Percentiles rank a stretch among this genome's conserved stretches.
phyloP scores from a whole-genome alignment of 2,329 filamentous ascomycete species.

The Colletotrichum limetticola region DNA sequence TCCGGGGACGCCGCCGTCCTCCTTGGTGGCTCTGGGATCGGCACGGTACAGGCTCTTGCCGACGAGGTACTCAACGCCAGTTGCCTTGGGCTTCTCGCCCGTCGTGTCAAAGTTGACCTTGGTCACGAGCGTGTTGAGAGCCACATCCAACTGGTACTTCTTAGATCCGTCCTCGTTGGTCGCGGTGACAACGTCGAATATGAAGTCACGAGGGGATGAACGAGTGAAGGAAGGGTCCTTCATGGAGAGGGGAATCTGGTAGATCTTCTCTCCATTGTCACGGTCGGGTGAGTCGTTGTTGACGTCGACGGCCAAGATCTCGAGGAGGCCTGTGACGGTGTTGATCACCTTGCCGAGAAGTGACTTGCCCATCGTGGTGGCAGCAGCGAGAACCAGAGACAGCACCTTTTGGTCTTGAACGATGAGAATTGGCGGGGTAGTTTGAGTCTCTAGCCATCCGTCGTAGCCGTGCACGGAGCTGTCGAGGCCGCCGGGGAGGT shows the following conservation, averaged over 20 bases:
- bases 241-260: constrained; percentile 57
- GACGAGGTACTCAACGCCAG: constrained; percentile 53
- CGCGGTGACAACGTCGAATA: constrained; percentile 46
- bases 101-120: constrained; percentile 49
- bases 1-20: constrained; percentile 1
- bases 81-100: constrained; percentile 45
- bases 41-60: constrained; percentile 54
- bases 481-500: constrained; percentile 52
- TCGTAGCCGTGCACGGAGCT: constrained; percentile 62
- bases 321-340: constrained; percentile 3
- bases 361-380: constrained; percentile 17
- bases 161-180: constrained; percentile 48
- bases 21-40: constrained; percentile 47
- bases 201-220: constrained; percentile 56
- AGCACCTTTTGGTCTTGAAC: constrained; percentile 18
- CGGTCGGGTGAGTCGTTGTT: constrained; percentile 3
- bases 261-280: constrained; percentile 19
- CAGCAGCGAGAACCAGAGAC: constrained; percentile 20
- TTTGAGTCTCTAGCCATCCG: constrained; percentile 56
- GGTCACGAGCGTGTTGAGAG: constrained; percentile 48
- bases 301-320: constrained; percentile 10
- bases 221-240: constrained; percentile 54
- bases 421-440: background rate
- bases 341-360: constrained; percentile 4
- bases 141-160: constrained; percentile 50